Evolutionary conservation across 352 stramenopile species (phyloP), one percentile per base, ranked within the genome.

Genomic region (Phytophthora palmivora): DNA sequence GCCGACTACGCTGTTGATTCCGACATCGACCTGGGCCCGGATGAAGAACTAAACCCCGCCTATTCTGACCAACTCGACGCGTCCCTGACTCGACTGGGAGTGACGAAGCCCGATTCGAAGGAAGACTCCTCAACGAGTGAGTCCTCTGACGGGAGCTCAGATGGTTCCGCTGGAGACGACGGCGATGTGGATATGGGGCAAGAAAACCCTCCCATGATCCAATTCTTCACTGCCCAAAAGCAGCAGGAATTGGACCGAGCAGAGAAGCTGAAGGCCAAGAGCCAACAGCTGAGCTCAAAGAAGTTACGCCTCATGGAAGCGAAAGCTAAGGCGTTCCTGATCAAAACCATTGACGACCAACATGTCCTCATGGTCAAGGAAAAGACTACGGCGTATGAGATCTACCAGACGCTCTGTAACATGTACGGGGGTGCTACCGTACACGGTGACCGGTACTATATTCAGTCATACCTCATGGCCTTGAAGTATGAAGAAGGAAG

Each of bases 311-410:
- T 36, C n/a, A 15, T 11, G 2, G 28, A 59, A 28, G 24, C 24
- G 24, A 28, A 28, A 15, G 30, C 51, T 2, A 43, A 30, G 11
- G 22, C 37, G 1, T 56, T 58, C 37, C 6, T 58, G 3, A 58
- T 32, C n/a, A 41, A 58, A 11, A 49, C 50, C 26, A 58, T 48
- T 2, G 45, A 52, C 4, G 45, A 52, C 10, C 45, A 39, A 52
- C 45, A 52, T 16, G 45, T 52, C 18, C 8, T 41, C 10, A 12
- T 52, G 45, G 28, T 41, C 8, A 52, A 52, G 26, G 38, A 49
- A 3, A 58, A 52, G 10, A 44, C 30, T n/a, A 45, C 28, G 0
- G 24, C 41, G 2, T 45, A 21, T 14, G 39, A 45, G 18, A 44
- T 59, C 11, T 50, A 38, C 21, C 15, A 26, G 5, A 28, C 3